Percentiles rank a stretch among this genome's conserved stretches.
Conservation (phyloP, 176 grass and related monocot genomes). For the Eleusine indica region DNA sequence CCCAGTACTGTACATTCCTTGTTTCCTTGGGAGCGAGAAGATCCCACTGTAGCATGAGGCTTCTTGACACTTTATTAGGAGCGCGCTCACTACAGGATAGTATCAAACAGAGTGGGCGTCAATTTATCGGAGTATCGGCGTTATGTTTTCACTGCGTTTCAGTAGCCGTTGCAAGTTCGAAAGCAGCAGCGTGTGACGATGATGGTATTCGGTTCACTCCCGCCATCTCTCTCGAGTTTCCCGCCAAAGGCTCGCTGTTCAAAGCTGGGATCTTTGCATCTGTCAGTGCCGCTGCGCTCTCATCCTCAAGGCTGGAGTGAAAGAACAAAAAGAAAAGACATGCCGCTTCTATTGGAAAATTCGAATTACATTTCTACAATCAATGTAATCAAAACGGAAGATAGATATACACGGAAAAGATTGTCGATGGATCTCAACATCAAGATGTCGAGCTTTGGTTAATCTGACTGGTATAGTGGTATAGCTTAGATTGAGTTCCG, state of each 20-base stretch:
- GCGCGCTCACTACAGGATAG: too few relatives aligned
- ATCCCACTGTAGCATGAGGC: background rate
- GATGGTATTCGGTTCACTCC: too few relatives aligned
- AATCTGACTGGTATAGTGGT: background rate
- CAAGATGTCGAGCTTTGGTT: background rate
- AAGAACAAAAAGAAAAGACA: background rate
- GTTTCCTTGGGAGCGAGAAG: background rate
- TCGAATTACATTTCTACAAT: background rate
- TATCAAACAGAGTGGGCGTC: background rate
- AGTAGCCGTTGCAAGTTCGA: conserved; percentile 47
- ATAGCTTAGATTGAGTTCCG: background rate
- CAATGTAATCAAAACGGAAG: background rate
- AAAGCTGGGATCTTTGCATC: background rate
- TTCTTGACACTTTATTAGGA: background rate
- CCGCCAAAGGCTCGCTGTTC: conserved; percentile 3
- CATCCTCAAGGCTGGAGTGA: background rate
- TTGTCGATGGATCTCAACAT: background rate
- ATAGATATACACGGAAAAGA: background rate
- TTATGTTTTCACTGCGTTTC: background rate
- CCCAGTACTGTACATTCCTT: too few relatives aligned
- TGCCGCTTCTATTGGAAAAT: background rate
- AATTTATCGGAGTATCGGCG: background rate
- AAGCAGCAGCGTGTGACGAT: background rate
- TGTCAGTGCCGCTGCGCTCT: background rate
- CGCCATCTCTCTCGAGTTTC: conserved; percentile 2